Percentiles rank a stretch among this genome's conserved stretches.
Conservation (phyloP, 805 yeast species). For the Cyberlindnera xylosilytica region DNA sequence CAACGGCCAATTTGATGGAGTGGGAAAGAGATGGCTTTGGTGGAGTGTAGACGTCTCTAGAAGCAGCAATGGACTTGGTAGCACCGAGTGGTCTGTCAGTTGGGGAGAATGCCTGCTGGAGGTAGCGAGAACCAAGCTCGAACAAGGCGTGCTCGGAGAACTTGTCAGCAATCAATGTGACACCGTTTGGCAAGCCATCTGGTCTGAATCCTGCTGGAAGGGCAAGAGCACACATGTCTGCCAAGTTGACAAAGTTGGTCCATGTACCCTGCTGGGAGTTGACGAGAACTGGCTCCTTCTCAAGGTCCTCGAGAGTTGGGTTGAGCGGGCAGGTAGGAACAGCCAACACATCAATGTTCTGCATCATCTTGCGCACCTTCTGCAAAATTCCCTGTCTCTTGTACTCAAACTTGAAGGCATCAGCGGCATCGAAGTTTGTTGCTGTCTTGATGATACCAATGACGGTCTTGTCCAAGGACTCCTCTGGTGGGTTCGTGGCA, state of each 20-base stretch:
- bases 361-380: constrained; percentile 51
- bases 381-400: constrained; percentile 78
- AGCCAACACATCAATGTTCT: constrained; percentile 67
- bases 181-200: constrained; percentile 89
- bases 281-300: constrained; percentile 71
- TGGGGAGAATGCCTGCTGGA: constrained; percentile 44
- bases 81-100: constrained; percentile 58
- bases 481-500: constrained; percentile 63
- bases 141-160: constrained; percentile 88
- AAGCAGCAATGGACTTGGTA: constrained; percentile 30
- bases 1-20: constrained; percentile 70
- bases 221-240: constrained; percentile 89
- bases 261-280: constrained; percentile 97
- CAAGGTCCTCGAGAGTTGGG: constrained; percentile 75
- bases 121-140: constrained; percentile 73
- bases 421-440: constrained; percentile 73
- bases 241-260: constrained; percentile 93
- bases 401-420: constrained; percentile 82
- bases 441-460: constrained; percentile 73
- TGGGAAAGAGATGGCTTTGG: constrained; percentile 39
- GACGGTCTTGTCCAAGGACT: constrained; percentile 83
- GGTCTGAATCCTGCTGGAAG: constrained; percentile 85
- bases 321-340: constrained; percentile 95
- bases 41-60: constrained; percentile 43
- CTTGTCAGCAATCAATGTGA: constrained; percentile 76